Evolutionary conservation across 768 basidiomycete species (phyloP), one percentile per base, ranked within the genome.

Genomic region (Podaxis rugospora): DNA sequence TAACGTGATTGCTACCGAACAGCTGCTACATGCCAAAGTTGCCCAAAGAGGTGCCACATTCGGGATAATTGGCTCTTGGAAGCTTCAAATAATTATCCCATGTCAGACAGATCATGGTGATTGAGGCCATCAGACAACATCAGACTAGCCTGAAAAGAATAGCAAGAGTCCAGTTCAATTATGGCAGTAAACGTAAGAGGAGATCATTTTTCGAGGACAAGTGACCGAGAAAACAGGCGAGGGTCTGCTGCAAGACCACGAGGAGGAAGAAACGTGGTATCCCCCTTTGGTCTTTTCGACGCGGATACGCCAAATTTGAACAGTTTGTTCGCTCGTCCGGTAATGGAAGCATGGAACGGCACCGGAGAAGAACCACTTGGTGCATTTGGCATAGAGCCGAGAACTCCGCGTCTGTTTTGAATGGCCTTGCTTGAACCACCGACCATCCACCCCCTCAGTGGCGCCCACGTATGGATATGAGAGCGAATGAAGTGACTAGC

Each of bases 181-280:
- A 57, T 57, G 50, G 57, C 36, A n/a, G 46, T 11, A 18, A 57
- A 50, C 35, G 57, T 23, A 18, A 50, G 47, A 39, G 57, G 37
- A 13, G 37, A 47, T 9, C 35, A 51, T 57, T 44, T 21, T 35
- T 32, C 36, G 35, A 10, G 47, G 13, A 23, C 14, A 28, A 39
- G 23, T 58, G 57, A 51, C 25, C 49, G 23, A 50, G 36, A 37
- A 18, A 21, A 47, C 18, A 16, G 35, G 23, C 14, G 36, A 58
- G 36, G 23, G 27, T 50, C 39, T 49, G 57, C 37, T 25, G 36
- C 57, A 25, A 27, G 11, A 7, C 21, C 50, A 16, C 21, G 23
- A n/a, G 25, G n/a, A 4, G 37, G 57, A 58, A 50, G 57, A 13
- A 11, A 36, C 16, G 49, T 13, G 37, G 16, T 40, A 58, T 51